Conservation (phyloP, 2,329 filamentous ascomycete species). For the Sporothrix globosa region DNA sequence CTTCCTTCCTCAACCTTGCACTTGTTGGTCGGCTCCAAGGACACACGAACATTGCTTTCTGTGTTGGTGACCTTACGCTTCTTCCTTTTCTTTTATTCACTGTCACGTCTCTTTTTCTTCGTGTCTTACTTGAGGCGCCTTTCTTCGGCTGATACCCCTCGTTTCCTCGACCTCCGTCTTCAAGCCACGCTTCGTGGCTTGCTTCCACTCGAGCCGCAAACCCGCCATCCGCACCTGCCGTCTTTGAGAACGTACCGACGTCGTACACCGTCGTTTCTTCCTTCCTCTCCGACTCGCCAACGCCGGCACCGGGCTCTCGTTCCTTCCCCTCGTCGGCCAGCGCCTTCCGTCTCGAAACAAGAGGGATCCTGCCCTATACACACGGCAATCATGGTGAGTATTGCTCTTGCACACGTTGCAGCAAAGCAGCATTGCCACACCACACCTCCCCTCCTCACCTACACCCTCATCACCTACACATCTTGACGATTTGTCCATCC, state of each 20-base stretch:
- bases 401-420: background rate
- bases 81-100: background rate
- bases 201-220: background rate
- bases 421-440: background rate
- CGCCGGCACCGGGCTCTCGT: conserved; percentile 13
- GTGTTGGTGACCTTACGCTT: background rate
- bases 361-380: background rate
- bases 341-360: conserved; percentile 2
- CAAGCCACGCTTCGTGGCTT: background rate
- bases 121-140: conserved; percentile 2
- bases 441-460: background rate
- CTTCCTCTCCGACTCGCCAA: conserved; percentile 16
- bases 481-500: background rate
- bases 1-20: conserved; percentile 1
- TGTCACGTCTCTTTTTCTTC: background rate
- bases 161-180: background rate
- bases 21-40: background rate
- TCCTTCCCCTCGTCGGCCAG: background rate
- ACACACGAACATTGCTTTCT: background rate
- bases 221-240: conserved; percentile 22
- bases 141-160: conserved; percentile 2
- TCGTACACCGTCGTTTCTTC: conserved; percentile 6
- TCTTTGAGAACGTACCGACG: background rate
- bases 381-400: conserved; percentile 27
- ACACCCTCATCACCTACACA: background rate